These are phyloP conservation scores for Pseudozyma tsukubaensis DNA, from an alignment of 1,284 basidiomycete genomes.

Conservation along the genomic window DNA sequence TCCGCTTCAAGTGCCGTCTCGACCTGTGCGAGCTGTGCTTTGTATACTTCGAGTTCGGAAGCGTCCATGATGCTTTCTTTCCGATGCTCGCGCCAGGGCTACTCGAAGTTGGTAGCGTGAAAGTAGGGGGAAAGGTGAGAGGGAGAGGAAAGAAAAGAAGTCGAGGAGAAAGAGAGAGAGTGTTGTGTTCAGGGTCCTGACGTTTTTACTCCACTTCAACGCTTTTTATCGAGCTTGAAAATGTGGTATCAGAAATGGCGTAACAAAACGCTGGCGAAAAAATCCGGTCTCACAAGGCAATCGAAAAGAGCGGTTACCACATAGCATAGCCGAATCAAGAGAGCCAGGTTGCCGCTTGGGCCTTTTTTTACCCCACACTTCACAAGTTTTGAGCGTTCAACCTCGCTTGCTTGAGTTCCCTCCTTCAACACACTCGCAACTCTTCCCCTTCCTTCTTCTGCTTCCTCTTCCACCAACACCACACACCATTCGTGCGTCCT, in stretches of 20 bases:
- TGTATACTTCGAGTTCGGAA: conserved; percentile 31
- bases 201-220: conserved; percentile 1
- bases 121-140: background rate
- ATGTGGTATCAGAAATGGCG: background rate
- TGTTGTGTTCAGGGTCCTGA: conserved; percentile 3
- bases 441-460: too few relatives aligned
- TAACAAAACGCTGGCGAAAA: background rate
- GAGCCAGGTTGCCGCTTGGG: too few relatives aligned
- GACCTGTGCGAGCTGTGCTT: conserved; percentile 79
- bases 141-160: background rate
- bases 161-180: background rate
- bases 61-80: conserved; percentile 14
- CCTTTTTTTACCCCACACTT: too few relatives aligned
- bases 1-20: conserved; percentile 85
- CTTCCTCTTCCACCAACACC: background rate
- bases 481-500: background rate
- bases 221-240: background rate
- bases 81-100: background rate
- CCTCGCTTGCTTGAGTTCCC: too few relatives aligned
- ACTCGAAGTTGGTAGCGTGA: background rate
- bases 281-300: too few relatives aligned
- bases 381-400: too few relatives aligned
- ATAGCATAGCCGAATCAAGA: too few relatives aligned
- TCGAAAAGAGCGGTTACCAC: too few relatives aligned
- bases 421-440: too few relatives aligned